Evolutionary conservation across 345 rosid species (phyloP).

Genomic region (Euphorbia tirucalli): DNA sequence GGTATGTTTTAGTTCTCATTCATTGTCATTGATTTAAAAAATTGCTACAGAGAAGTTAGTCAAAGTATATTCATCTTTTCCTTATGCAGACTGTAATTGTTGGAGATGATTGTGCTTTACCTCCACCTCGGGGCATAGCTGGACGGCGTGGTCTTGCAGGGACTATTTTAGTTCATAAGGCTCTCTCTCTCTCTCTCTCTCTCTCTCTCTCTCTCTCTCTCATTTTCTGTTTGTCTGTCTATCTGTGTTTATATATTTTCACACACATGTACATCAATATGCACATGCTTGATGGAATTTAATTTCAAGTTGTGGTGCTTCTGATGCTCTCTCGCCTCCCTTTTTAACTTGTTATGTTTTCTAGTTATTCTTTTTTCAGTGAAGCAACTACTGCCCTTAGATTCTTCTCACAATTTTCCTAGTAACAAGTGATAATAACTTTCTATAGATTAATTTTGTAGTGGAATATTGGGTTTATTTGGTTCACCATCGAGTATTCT

Average conservation of each 20-base stretch:
- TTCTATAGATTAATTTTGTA: neutral
- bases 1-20: conserved; percentile 38
- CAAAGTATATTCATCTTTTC: conserved; percentile 7
- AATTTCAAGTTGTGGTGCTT: neutral
- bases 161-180: conserved; percentile 91
- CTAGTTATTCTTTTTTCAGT: neutral
- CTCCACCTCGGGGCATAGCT: conserved; percentile 83
- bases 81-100: conserved; percentile 76
- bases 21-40: neutral
- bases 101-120: conserved; percentile 97
- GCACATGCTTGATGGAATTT: neutral
- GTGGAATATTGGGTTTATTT: neutral
- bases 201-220: neutral
- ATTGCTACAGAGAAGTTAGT: neutral
- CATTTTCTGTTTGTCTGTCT: no score
- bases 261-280: neutral
- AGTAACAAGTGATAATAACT: neutral
- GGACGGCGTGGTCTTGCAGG: conserved; percentile 98
- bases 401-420: neutral
- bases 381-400: neutral
- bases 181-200: conserved; percentile 15
- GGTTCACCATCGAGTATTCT: neutral
- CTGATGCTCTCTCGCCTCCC: neutral
- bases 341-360: neutral
- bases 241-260: neutral